A percentile compares a stretch with the other conserved stretches of the same genome.
phyloP scores from a whole-genome alignment of 2,329 filamentous ascomycete genomes.

The Penicillium brasilianum region DNA sequence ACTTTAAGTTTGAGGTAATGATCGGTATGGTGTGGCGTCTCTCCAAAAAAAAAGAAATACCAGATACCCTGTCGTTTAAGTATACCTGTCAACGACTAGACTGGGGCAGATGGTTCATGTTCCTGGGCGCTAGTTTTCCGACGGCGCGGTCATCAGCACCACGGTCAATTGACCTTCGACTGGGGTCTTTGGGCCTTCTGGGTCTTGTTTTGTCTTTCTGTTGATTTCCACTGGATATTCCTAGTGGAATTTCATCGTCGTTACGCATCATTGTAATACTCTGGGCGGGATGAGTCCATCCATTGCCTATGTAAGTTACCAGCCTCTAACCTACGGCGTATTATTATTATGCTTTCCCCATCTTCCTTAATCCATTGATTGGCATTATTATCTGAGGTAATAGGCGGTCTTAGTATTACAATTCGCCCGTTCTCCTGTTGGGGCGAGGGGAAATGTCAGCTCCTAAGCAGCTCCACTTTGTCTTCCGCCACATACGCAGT shows the following conservation, averaged over 20 bases:
- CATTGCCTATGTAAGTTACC: background rate
- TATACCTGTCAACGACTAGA: background rate
- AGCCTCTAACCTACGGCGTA: background rate
- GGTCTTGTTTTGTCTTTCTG: background rate
- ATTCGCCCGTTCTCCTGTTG: background rate
- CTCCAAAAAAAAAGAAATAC: background rate
- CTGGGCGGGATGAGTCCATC: background rate
- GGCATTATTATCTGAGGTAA: background rate
- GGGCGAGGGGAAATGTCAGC: conserved; percentile 19
- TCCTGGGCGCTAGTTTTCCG: conserved; percentile 15
- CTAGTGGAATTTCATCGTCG: background rate
- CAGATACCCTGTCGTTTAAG: background rate
- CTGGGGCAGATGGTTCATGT: conserved; percentile 5
- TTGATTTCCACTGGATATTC: background rate
- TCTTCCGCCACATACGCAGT: conserved; percentile 22
- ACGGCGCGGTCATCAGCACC: conserved; percentile 10
- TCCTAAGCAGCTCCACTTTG: conserved; percentile 19
- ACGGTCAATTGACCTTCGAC: background rate
- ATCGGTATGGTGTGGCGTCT: conserved; percentile 9
- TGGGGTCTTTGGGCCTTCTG: background rate
- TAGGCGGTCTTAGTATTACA: background rate
- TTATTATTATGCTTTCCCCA: background rate
- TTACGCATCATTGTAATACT: background rate
- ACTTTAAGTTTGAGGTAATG: conserved; percentile 5
- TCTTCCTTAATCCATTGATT: background rate